Evolutionary conservation across 2,329 filamentous ascomycete species (phyloP).

Genomic region (Claviceps sp.): DNA sequence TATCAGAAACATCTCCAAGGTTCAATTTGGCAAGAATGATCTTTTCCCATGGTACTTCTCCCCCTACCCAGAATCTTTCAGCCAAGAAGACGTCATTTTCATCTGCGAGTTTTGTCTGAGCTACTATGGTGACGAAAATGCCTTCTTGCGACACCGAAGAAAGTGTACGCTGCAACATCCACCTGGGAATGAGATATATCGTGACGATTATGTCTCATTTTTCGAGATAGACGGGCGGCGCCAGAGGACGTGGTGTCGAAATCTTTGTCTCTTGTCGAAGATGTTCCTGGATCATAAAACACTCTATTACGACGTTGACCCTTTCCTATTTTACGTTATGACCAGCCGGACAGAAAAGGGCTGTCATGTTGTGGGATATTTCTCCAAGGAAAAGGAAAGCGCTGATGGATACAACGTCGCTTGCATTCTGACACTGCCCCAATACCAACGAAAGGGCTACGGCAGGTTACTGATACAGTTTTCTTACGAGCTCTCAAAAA

Average conservation of each 20-base stretch:
- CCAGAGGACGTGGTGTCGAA: constrained; percentile 92
- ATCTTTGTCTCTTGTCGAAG: constrained; percentile 85
- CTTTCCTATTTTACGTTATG: constrained; percentile 98
- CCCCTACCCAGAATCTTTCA: constrained; percentile 82
- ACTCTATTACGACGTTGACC: constrained; percentile 98
- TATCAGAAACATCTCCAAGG: constrained; percentile 83
- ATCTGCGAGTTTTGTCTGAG: constrained; percentile 95
- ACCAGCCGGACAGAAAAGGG: constrained; percentile 77
- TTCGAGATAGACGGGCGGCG: constrained; percentile 94
- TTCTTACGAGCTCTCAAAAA: constrained; percentile 90
- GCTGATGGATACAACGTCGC: constrained; percentile 96
- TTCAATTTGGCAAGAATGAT: constrained; percentile 86
- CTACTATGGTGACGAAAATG: constrained; percentile 73
- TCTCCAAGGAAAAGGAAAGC: constrained; percentile 96
- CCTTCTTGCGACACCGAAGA: constrained; percentile 70
- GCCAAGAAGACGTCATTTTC: constrained; percentile 79
- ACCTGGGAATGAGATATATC: constrained; percentile 95
- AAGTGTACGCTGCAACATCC: constrained; percentile 91
- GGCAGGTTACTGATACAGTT: constrained; percentile 91
- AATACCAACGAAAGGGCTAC: constrained; percentile 91
- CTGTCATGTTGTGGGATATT: constrained; percentile 96
- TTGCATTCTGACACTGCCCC: constrained; percentile 90
- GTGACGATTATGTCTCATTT: constrained; percentile 85
- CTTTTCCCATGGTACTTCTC: constrained; percentile 99
- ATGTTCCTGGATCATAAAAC: constrained; percentile 98